phyloP scores from a whole-genome alignment of 345 rosid species.

The Eutrema heterophyllum region DNA sequence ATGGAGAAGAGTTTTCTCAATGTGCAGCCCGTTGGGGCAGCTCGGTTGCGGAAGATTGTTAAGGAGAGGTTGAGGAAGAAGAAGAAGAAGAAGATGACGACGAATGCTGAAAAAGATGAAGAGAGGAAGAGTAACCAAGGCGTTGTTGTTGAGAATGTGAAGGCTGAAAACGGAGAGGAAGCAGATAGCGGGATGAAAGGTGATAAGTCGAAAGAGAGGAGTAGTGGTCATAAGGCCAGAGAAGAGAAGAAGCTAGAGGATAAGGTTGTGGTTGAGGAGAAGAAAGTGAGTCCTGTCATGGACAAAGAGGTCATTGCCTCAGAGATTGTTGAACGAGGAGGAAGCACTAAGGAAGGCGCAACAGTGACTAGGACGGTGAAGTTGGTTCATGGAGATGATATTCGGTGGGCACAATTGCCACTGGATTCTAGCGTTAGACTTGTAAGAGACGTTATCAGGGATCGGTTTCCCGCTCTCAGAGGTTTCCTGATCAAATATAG shows the following conservation, averaged over 20 bases:
- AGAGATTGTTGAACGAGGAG: conserved; percentile 39
- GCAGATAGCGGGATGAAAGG: not conserved
- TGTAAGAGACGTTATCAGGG: conserved; percentile 66
- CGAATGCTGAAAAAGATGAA: conserved; percentile 21
- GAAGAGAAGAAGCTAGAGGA: conserved; percentile 44
- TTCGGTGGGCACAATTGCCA: conserved; percentile 85
- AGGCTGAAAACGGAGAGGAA: conserved; percentile 17
- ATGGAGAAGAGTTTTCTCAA: conserved; percentile 42
- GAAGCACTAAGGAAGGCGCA: conserved; percentile 30
- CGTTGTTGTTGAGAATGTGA: conserved; percentile 33
- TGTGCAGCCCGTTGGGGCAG: conserved; percentile 31
- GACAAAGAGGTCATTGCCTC: conserved; percentile 46
- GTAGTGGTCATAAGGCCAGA: too few species aligned
- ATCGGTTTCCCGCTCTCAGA: conserved; percentile 68
- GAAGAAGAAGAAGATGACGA: conserved; percentile 35
- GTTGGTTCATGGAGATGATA: conserved; percentile 87
- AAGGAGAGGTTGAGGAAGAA: conserved; percentile 73
- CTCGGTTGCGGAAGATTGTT: conserved; percentile 42
- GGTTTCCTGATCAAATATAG: conserved; percentile 78
- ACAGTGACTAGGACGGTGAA: conserved; percentile 67
- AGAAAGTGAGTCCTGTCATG: conserved; percentile 33
- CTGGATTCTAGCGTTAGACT: conserved; percentile 53
- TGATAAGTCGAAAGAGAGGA: not conserved
- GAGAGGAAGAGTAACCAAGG: conserved; percentile 31
- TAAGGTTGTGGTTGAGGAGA: conserved; percentile 43